Conservation (phyloP, 2,329 filamentous ascomycete genomes). For the Trichoderma sp. region DNA sequence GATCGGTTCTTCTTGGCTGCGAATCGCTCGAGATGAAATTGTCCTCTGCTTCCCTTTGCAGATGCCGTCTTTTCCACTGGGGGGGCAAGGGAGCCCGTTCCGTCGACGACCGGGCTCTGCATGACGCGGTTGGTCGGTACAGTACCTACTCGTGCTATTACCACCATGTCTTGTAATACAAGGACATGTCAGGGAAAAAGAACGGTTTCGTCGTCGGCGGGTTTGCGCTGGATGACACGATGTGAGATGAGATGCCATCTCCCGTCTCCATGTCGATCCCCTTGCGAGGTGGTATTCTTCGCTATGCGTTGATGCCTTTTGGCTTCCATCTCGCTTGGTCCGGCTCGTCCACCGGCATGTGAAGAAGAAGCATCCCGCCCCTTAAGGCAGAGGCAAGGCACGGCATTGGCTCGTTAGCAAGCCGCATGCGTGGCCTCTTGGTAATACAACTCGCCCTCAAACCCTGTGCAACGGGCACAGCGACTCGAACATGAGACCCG, state of each 20-base stretch:
- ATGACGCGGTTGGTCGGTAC: not conserved
- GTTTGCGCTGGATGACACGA: constrained; percentile 4
- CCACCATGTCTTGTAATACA: no score
- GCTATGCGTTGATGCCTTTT: not conserved
- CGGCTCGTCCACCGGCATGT: not conserved
- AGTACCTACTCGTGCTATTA: no score
- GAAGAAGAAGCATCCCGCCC: not conserved
- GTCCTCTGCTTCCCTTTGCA: not conserved
- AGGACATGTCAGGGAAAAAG: no score
- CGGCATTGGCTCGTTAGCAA: not conserved
- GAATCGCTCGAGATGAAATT: no score
- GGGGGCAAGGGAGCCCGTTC: not conserved
- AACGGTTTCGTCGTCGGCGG: not conserved
- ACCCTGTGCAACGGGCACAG: constrained; percentile 3
- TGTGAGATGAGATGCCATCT: not conserved
- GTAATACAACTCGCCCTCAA: not conserved
- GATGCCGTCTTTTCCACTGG: constrained; percentile 22
- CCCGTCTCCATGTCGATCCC: no score
- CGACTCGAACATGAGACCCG: not conserved
- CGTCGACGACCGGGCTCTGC: not conserved
- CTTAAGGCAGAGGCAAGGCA: not conserved
- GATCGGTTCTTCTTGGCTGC: no score
- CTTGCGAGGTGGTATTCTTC: not conserved
- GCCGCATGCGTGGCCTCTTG: constrained; percentile 4
- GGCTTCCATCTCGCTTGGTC: constrained; percentile 7